Conservation (phyloP, 2,329 filamentous ascomycete genomes). For the Emericellopsis cladophorae region DNA sequence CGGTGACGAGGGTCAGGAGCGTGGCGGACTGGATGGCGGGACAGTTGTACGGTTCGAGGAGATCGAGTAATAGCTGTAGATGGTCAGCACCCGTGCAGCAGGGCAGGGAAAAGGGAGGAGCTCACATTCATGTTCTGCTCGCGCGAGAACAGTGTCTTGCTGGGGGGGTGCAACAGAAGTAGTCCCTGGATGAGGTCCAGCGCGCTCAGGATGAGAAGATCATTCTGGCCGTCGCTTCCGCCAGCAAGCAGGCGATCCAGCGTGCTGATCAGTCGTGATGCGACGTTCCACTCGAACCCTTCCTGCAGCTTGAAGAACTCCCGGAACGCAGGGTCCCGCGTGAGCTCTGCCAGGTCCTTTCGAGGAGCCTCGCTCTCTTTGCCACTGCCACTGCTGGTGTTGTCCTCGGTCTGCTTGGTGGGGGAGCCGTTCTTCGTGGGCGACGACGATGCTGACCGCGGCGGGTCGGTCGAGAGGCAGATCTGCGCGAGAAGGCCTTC, state of each 20-base stretch:
- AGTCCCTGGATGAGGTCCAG: constrained; percentile 83
- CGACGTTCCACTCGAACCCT: constrained; percentile 96
- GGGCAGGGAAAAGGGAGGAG: constrained; percentile 4
- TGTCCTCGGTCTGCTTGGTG: background rate
- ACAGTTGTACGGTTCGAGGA: constrained; percentile 85
- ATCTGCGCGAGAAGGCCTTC: constrained; percentile 91
- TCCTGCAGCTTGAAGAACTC: constrained; percentile 97
- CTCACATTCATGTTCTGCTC: constrained; percentile 89
- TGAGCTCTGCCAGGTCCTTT: constrained; percentile 58
- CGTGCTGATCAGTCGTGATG: constrained; percentile 71
- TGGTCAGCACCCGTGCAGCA: background rate
- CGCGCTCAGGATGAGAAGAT: constrained; percentile 76
- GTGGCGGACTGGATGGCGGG: constrained; percentile 85
- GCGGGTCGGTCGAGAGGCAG: constrained; percentile 49
- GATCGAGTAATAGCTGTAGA: constrained; percentile 68
- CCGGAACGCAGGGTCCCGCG: constrained; percentile 75
- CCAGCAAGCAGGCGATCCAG: constrained; percentile 79
- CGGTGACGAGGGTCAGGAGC: constrained; percentile 78
- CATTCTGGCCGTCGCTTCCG: constrained; percentile 69
- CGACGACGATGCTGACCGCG: background rate
- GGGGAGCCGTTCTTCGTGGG: background rate
- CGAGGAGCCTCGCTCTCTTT: constrained; percentile 27
- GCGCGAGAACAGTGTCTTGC: constrained; percentile 72
- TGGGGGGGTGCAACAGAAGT: constrained; percentile 80
- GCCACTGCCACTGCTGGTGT: constrained; percentile 9